These are phyloP conservation scores for Thalassiosira exigua DNA, from an alignment of 352 stramenopile species.

Conservation along the genomic window DNA sequence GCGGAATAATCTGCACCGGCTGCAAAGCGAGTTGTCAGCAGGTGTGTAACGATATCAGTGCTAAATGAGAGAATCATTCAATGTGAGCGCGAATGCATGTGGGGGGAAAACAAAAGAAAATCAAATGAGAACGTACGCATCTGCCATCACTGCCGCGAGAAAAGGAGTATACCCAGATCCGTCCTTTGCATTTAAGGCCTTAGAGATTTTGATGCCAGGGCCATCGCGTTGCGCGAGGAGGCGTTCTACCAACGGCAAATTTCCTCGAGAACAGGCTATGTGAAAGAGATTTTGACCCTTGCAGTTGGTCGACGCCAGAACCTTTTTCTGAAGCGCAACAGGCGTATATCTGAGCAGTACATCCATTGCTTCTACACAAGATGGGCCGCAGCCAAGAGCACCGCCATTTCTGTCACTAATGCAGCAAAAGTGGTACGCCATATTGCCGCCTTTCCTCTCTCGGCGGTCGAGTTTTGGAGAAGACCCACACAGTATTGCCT, in stretches of 20 bases:
- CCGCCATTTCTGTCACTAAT: slow-evolving; percentile 6
- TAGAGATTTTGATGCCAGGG: slow-evolving; percentile 25
- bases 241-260: slow-evolving; percentile 38
- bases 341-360: slow-evolving; percentile 38
- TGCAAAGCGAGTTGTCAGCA: slow-evolving; percentile 41
- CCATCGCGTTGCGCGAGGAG: slow-evolving; percentile 18
- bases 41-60: slow-evolving; percentile 37
- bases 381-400: not conserved
- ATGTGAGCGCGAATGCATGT: no score
- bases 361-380: slow-evolving; percentile 31
- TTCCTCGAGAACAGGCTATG: slow-evolving; percentile 34
- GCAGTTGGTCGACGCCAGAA: slow-evolving; percentile 36
- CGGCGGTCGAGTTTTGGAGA: slow-evolving; percentile 43
- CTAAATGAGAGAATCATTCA: no score
- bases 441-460: slow-evolving; percentile 34
- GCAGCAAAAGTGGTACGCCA: slow-evolving; percentile 50
- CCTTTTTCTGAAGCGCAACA: slow-evolving; percentile 19
- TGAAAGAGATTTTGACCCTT: slow-evolving; percentile 40
- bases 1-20: slow-evolving; percentile 19
- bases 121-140: slow-evolving; percentile 33
- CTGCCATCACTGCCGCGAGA: slow-evolving; percentile 32
- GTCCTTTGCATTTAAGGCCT: slow-evolving; percentile 45
- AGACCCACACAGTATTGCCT: slow-evolving; percentile 30
- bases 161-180: slow-evolving; percentile 27
- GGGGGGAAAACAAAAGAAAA: no score